Evolutionary conservation across 257 asterid species (phyloP).

Genomic region (Prunella vulgaris): DNA sequence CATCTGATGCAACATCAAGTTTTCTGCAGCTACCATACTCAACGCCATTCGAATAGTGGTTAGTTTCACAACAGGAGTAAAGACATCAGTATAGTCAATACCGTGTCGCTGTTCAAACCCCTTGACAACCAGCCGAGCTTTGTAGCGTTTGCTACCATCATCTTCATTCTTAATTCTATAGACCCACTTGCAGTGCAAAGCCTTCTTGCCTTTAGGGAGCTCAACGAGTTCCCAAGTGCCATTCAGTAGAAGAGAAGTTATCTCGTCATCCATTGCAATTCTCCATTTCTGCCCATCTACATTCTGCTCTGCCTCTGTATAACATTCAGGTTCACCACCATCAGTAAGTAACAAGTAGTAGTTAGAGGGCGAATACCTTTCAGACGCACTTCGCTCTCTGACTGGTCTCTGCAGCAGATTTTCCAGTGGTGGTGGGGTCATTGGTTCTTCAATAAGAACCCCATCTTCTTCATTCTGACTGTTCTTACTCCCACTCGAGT

Average conservation of each 20-base stretch:
- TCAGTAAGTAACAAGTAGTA: too few relatives aligned
- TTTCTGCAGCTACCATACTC: too few relatives aligned
- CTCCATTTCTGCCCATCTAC: not conserved
- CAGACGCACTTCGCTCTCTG: not conserved
- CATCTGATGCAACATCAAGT: too few relatives aligned
- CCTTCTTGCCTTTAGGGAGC: conserved; percentile 4
- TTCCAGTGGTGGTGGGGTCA: not conserved
- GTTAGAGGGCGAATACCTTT: not conserved
- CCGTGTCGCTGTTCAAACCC: not conserved
- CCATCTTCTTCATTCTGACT: not conserved
- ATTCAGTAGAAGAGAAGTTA: not conserved
- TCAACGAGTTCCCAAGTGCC: not conserved
- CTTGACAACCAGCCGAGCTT: not conserved
- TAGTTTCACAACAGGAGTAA: not conserved
- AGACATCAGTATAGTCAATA: not conserved
- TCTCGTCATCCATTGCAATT: not conserved
- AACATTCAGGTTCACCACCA: too few relatives aligned
- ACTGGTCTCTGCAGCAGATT: not conserved
- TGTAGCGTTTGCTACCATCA: not conserved
- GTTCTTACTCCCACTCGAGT: not conserved
- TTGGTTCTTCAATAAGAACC: not conserved
- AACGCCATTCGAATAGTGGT: too few relatives aligned
- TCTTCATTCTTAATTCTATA: not conserved
- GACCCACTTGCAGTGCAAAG: not conserved
- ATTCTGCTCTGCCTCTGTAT: too few relatives aligned